Evolutionary conservation across 2,329 filamentous ascomycete species (phyloP).

Genomic region (Rhexocercosporidium sp.): DNA sequence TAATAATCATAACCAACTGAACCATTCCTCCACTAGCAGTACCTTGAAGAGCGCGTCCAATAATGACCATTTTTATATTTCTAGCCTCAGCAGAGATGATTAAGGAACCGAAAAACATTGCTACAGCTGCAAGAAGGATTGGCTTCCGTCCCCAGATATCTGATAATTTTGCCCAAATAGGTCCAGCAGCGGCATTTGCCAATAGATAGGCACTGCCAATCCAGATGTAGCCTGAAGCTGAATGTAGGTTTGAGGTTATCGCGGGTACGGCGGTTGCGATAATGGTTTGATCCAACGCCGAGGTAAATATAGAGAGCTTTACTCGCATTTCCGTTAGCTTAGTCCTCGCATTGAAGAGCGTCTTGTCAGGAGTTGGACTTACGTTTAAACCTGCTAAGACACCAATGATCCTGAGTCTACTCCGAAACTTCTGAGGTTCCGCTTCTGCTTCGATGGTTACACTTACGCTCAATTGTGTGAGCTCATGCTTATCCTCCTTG

Average conservation of each 20-base stretch:
- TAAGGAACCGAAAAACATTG: slow-evolving; percentile 67
- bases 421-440: too few species aligned
- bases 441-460: too few species aligned
- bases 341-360: too few species aligned
- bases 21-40: slow-evolving; percentile 67
- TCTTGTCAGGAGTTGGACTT: too few species aligned
- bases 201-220: neutral
- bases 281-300: neutral
- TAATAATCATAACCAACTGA: slow-evolving; percentile 66
- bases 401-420: too few species aligned
- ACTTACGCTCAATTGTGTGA: too few species aligned
- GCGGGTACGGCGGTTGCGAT: neutral
- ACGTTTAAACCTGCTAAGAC: too few species aligned
- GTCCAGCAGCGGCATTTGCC: neutral
- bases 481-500: too few species aligned
- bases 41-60: slow-evolving; percentile 66
- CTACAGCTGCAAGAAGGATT: slow-evolving; percentile 62
- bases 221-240: neutral
- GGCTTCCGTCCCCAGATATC: slow-evolving; percentile 58
- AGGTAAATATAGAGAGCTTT: neutral
- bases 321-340: too few species aligned
- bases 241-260: neutral
- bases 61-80: slow-evolving; percentile 66
- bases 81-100: slow-evolving; percentile 62
- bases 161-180: neutral